Conservation (phyloP, 192 early-diverging fungal species). For the Blastocladiella britannica region DNA sequence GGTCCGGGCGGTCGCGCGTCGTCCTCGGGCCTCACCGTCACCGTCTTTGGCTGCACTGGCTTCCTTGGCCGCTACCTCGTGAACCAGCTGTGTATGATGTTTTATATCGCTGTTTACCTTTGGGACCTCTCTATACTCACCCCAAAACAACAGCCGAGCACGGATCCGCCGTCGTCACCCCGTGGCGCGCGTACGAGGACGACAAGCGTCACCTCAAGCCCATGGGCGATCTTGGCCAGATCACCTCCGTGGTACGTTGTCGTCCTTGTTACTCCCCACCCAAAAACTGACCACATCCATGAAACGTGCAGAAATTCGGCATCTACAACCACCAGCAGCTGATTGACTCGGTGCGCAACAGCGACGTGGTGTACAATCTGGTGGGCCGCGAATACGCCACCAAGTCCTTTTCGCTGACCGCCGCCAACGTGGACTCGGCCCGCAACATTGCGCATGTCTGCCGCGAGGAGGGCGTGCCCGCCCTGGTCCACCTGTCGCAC, state of each 20-base stretch:
- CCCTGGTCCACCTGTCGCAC: conserved; percentile 74
- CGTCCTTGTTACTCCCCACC: neutral
- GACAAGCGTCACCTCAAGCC: conserved; percentile 68
- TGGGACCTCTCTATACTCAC: neutral
- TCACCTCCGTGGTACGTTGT: conserved; percentile 47
- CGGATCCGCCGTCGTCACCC: conserved; percentile 76
- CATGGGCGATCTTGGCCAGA: conserved; percentile 86
- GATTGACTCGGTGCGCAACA: conserved; percentile 66
- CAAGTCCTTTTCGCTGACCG: conserved; percentile 77
- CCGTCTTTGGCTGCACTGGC: conserved; percentile 89
- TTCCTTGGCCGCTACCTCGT: conserved; percentile 89
- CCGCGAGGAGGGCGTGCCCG: conserved; percentile 57
- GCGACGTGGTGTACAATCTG: conserved; percentile 87
- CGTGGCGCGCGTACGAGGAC: conserved; percentile 72
- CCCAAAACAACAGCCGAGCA: conserved; percentile 32
- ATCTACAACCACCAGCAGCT: conserved; percentile 68
- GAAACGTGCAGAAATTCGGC: conserved; percentile 50
- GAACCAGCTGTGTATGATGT: conserved; percentile 53
- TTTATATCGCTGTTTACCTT: conserved; percentile 2
- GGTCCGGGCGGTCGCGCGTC: conserved; percentile 30
- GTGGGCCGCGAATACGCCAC: conserved; percentile 81
- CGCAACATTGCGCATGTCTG: conserved; percentile 56
- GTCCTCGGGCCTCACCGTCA: conserved; percentile 67
- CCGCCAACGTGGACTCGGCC: conserved; percentile 69
- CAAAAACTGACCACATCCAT: neutral